A percentile compares a stretch with the other conserved stretches of the same genome.
Conservation (phyloP, 805 yeast species). For the Candida corydali region DNA sequence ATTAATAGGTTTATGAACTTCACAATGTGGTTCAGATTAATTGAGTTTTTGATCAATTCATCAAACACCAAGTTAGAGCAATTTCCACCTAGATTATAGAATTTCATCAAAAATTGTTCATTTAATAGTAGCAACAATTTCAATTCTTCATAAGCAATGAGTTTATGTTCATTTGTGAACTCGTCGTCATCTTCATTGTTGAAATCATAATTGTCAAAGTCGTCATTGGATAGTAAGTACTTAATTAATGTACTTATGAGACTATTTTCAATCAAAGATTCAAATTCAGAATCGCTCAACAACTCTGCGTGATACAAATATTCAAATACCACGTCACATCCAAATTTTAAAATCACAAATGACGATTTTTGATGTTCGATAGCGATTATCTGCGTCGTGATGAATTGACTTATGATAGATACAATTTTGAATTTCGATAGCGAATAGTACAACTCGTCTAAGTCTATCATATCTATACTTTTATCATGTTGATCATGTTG, state of each 20-base stretch:
- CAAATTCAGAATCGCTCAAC: conserved; percentile 31
- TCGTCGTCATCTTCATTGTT: conserved; percentile 24
- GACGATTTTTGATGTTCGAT: conserved; percentile 18
- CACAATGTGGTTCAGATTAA: conserved; percentile 37
- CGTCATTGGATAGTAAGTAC: conserved; percentile 28
- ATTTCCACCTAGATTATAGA: conserved; percentile 20
- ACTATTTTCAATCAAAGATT: conserved; percentile 21
- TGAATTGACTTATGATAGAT: conserved; percentile 25
- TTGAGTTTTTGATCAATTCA: conserved; percentile 40
- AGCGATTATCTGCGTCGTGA: conserved; percentile 21
- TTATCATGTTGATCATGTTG: conserved; percentile 9
- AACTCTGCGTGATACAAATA: conserved; percentile 34
- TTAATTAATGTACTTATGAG: conserved; percentile 27
- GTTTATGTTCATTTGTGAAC: conserved; percentile 51
- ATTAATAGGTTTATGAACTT: conserved; percentile 62
- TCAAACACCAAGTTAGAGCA: conserved; percentile 51
- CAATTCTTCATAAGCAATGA: conserved; percentile 58
- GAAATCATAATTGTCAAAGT: conserved; percentile 28
- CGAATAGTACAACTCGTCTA: conserved; percentile 15
- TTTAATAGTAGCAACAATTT: conserved; percentile 70
- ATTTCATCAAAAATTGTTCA: conserved; percentile 79
- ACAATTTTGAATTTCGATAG: conserved; percentile 24
- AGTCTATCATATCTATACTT: conserved; percentile 14
- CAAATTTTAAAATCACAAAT: conserved; percentile 32
- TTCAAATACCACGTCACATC: conserved; percentile 39